Base-by-base conservation (phyloP, 768 basidiomycete genomes). In the Lactifluus rugatus region DNA sequence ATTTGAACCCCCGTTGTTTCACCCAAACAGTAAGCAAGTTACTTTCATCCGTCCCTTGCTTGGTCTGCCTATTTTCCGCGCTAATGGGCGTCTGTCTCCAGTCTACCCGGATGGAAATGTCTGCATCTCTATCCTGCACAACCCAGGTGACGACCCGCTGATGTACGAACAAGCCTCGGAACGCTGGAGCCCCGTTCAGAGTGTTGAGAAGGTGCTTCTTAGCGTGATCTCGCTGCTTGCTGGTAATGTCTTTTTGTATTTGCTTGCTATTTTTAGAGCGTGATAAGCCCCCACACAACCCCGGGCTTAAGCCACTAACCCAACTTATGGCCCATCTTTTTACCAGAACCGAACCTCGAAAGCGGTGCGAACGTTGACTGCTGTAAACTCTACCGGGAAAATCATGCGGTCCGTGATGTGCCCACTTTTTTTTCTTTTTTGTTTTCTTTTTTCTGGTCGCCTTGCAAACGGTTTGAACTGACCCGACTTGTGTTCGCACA, bases 121-220 rank as follows among this genome's bases (percentile, higher is more conserved):
- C 51, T 99, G 96, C 76, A 98, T 99, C 66, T 97, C 94, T 0
- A 99, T 99, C 68, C 74, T 99, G 23, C 96, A 99, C 69, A 87
- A 92, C 0, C 96, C 94, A 0, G 90, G 89, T 9, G 90, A 92
- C 67, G 89, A 92, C 64, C 90, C 90, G 17, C 87, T 85, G 58
- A 87, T 90, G 78, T 98, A 97, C 70, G 95, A 99, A 70, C 83
- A 87, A 64, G 92, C 93, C 0, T 92, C 89, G 19, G 96, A 99
- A 68, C 81, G 96, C 39, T 99, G 96, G 96, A 92, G 89, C 57
- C 96, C 96, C n/a, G 95, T 98, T 0, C 95, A 98, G 73, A 92
- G 90, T 66, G 90, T 99, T 16, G 89, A 98, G 75, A 97, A 96
- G 73, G 95, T 96, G 63, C 80, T 98, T 54, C 77, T 98, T 10